Percentiles rank a stretch among this genome's conserved stretches.
These are phyloP conservation scores for Chlamydomonas sp. DNA, from an alignment of 139 green algal genomes.

Conservation along the genomic window DNA sequence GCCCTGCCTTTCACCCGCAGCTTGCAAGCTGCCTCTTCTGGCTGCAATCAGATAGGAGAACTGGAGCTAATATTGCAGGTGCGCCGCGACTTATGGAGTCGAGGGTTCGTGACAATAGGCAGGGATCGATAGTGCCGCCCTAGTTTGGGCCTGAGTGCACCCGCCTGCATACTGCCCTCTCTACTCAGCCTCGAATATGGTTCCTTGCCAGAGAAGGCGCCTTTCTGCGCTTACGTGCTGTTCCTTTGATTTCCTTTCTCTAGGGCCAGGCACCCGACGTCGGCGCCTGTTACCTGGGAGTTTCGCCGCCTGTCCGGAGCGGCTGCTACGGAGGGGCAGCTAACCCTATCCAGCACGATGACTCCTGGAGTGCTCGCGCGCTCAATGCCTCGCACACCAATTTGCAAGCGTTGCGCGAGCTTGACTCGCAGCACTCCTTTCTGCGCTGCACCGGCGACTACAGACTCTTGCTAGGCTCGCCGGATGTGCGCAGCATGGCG, in stretches of 20 bases:
- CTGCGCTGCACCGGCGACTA: conserved; percentile 36
- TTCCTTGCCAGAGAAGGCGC: not conserved
- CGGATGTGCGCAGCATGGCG: conserved; percentile 14
- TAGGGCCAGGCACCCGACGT: conserved; percentile 18
- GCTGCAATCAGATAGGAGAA: conserved; percentile 9
- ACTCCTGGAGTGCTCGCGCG: conserved; percentile 26
- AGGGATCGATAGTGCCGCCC: not conserved
- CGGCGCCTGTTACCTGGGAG: conserved; percentile 33
- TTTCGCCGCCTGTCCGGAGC: conserved; percentile 47
- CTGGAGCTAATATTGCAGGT: conserved; percentile 32
- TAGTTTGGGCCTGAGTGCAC: not conserved
- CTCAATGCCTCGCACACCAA: conserved; percentile 47
- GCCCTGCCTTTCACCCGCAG: not conserved
- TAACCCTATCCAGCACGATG: conserved; percentile 45
- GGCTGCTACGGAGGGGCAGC: conserved; percentile 48
- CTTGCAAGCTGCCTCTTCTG: conserved; percentile 26
- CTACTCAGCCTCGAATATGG: not conserved
- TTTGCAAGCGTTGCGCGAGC: conserved; percentile 49
- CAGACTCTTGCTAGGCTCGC: conserved; percentile 26
- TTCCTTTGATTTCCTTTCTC: not conserved
- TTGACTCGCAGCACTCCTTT: conserved; percentile 51
- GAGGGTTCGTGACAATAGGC: not conserved
- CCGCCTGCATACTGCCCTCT: not conserved
- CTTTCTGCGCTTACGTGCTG: no score
- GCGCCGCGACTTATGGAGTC: not conserved